phyloP scores from a whole-genome alignment of 1,139 yeast genomes.

The Kodamaea suecica region DNA sequence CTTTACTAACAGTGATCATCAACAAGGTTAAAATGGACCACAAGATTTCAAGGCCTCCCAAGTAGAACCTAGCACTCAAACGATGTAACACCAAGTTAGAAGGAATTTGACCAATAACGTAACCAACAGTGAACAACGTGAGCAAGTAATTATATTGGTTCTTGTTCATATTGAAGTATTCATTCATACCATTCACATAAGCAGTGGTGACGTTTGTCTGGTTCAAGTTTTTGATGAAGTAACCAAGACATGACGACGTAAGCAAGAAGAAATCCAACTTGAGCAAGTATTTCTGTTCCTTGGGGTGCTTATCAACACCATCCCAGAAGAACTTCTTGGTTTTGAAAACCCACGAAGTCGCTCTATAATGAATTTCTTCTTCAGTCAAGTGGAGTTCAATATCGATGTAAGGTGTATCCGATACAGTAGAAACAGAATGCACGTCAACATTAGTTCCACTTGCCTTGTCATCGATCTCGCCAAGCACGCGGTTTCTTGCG shows the following conservation, averaged over 20 bases:
- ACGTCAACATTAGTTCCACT: conserved; percentile 4
- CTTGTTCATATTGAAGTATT: conserved; percentile 47
- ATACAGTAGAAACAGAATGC: conserved; percentile 1
- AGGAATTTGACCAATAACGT: conserved; percentile 58
- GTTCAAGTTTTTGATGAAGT: conserved; percentile 35
- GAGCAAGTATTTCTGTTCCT: conserved; percentile 19
- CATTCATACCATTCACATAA: conserved; percentile 62
- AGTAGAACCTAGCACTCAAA: conserved; percentile 50
- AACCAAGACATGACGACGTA: conserved; percentile 21
- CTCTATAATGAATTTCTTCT: conserved; percentile 27
- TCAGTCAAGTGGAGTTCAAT: conserved; percentile 25
- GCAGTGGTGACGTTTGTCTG: conserved; percentile 50
- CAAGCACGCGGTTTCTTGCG: background rate
- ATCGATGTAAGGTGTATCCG: conserved; percentile 27
- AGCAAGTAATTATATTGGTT: conserved; percentile 53
- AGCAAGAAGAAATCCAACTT: conserved; percentile 22
- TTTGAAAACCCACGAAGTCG: conserved; percentile 24
- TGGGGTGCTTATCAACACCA: conserved; percentile 44
- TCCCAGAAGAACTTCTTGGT: conserved; percentile 44
- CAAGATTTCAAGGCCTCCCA: conserved; percentile 50
- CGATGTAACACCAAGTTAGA: conserved; percentile 52
- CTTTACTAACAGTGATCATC: conserved; percentile 41
- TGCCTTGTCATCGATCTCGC: conserved; percentile 3
- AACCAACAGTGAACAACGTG: conserved; percentile 60
- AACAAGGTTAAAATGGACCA: conserved; percentile 59